These are phyloP conservation scores for Kwoniella mangroviensis DNA, from an alignment of 768 basidiomycete genomes.

Conservation along the genomic window DNA sequence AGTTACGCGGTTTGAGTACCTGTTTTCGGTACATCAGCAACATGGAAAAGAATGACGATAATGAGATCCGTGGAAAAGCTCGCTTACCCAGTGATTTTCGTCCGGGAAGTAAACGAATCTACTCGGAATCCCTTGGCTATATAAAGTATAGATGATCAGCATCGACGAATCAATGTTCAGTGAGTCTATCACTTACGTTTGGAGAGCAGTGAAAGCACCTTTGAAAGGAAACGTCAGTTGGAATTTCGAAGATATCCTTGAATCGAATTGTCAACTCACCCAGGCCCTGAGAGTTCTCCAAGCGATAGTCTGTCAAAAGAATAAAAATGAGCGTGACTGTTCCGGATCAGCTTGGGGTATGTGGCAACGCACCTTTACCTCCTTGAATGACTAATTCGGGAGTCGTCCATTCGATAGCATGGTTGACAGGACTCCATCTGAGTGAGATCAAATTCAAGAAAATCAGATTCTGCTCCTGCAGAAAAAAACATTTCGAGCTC, in stretches of 20 bases:
- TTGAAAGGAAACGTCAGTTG: not conserved
- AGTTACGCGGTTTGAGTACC: conserved; percentile 64
- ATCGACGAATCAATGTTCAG: conserved; percentile 25
- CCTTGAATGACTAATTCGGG: conserved; percentile 84
- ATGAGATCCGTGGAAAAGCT: no score
- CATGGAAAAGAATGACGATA: conserved; percentile 56
- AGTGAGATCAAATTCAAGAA: not conserved
- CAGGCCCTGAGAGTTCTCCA: conserved; percentile 83
- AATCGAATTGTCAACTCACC: conserved; percentile 12
- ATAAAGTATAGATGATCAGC: conserved; percentile 71
- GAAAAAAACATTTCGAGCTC: not conserved
- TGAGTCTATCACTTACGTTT: conserved; percentile 49
- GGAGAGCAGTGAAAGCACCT: conserved; percentile 80
- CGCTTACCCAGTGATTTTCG: conserved; percentile 62
- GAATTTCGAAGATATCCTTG: no score
- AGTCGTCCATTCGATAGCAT: conserved; percentile 81
- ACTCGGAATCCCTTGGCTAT: conserved; percentile 44
- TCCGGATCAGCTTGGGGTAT: not conserved
- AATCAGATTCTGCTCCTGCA: not conserved
- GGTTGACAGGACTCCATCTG: conserved; percentile 79
- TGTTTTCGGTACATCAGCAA: conserved; percentile 57
- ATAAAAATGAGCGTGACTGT: not conserved
- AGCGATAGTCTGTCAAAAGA: conserved; percentile 68
- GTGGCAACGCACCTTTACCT: conserved; percentile 62
- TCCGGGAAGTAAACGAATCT: conserved; percentile 50